Evolutionary conservation across 768 basidiomycete genomes (phyloP), one percentile per base, ranked within the genome.

Genomic region (Mycena haematopus): DNA sequence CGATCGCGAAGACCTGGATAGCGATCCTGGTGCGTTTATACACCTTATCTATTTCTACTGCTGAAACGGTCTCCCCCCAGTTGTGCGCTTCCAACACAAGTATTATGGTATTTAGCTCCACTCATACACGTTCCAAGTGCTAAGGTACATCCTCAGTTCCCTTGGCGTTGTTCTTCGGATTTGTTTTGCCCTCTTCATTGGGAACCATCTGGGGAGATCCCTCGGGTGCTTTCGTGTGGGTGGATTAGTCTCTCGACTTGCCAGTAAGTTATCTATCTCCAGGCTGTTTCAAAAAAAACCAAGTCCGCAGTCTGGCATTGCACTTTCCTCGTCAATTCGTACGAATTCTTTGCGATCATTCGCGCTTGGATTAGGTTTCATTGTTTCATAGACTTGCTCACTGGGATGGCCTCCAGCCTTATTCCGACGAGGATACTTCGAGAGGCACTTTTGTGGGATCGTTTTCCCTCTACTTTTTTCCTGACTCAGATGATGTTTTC

Each of bases 371-470:
- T 31, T 31, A 4, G 29, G 29, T 31, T 31, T 31, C 29, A 31
- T 49, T 14, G 27, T 42, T 25, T 21, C 5, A 8, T 55, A 89
- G 88, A 1, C 73, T 94, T 7, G 91, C 92, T 4, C 92, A 94
- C 63, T 92, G 88, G 88, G 83, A 91, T 17, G 92, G 92, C 10
- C 69, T 92, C 21, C 91, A 93, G 66, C 90, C 88, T 0, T 93
- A 91, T 70, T 87, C 90, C 3, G 89, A 91, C 66, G 92, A 93
- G 67, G 84, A 93, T 67, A 89, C 89, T 3, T 92, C 92, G 1
- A 76, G 86, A 68, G 88, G 90, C 14, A 92, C 87, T 70, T 70
- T 91, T 31, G 91, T 92, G 65, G 63, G 85, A 2, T 31, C 11
- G 7, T 6, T 68, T 36, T 14, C 22, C 10, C 24, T 24, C 13